Conservation (phyloP, 2,329 filamentous ascomycete genomes). For the Amphichorda felina region DNA sequence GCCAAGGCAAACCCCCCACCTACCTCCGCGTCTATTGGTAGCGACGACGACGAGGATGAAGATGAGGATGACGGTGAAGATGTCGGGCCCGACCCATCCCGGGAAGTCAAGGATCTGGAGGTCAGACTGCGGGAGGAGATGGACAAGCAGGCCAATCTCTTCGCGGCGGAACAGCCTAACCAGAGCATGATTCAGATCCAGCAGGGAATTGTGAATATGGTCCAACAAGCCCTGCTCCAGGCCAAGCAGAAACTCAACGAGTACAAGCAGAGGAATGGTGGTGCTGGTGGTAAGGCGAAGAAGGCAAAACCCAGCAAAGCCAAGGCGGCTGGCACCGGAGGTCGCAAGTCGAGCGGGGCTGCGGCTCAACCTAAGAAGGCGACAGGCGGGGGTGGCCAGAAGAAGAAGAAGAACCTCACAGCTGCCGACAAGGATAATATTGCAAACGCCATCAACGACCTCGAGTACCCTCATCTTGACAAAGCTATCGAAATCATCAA, state of each 20-base stretch:
- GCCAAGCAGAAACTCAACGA: slow-evolving; percentile 54
- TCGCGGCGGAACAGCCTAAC: slow-evolving; percentile 38
- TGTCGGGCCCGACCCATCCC: slow-evolving; percentile 26
- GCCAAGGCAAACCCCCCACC: slow-evolving; percentile 42
- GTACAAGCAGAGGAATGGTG: slow-evolving; percentile 35
- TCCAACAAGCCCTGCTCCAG: slow-evolving; percentile 62
- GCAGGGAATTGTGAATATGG: slow-evolving; percentile 48
- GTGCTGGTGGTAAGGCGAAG: slow-evolving; percentile 46
- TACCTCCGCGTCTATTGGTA: slow-evolving; percentile 50
- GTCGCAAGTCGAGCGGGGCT: slow-evolving; percentile 29
- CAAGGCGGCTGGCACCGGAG: slow-evolving; percentile 19
- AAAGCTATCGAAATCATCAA: slow-evolving; percentile 85
- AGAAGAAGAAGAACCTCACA: slow-evolving; percentile 45
- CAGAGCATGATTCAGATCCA: slow-evolving; percentile 41
- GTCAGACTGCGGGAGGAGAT: slow-evolving; percentile 43
- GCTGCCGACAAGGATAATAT: slow-evolving; percentile 85
- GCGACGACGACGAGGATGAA: slow-evolving; percentile 62
- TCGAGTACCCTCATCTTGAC: slow-evolving; percentile 67
- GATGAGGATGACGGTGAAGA: slow-evolving; percentile 33
- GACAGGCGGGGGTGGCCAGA: slow-evolving; percentile 23
- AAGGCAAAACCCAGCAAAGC: slow-evolving; percentile 48
- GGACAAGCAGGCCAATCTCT: slow-evolving; percentile 41
- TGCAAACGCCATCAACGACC: slow-evolving; percentile 69
- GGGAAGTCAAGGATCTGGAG: slow-evolving; percentile 37
- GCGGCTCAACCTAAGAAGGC: slow-evolving; percentile 20